These are phyloP conservation scores for Amylocarpus encephaloides DNA, from an alignment of 2,329 filamentous ascomycete species.

Conservation along the genomic window DNA sequence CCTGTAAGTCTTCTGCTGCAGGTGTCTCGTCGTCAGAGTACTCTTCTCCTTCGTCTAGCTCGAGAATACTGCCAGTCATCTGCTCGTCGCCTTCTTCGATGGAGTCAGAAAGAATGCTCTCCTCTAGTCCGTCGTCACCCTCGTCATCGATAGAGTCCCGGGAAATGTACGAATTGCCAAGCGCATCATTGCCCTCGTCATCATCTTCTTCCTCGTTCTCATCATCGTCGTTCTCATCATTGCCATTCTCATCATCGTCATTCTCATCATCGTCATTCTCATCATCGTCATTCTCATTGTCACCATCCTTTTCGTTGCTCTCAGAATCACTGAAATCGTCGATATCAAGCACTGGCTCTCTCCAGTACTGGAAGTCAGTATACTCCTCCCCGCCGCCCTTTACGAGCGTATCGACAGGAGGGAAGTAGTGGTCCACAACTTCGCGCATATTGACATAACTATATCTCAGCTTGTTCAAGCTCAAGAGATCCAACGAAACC, in stretches of 20 bases:
- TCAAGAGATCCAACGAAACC: conserved; percentile 83
- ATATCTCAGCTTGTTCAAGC: conserved; percentile 89
- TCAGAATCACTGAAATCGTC: conserved; percentile 87
- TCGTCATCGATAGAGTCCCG: conserved; percentile 43
- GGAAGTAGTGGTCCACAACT: conserved; percentile 97
- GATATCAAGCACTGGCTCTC: conserved; percentile 74
- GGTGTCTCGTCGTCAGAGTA: too few species aligned
- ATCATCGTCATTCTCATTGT: conserved; percentile 46
- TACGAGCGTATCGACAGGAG: conserved; percentile 78
- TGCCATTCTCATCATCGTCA: too few species aligned
- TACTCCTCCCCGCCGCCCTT: conserved; percentile 88
- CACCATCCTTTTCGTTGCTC: conserved; percentile 49
- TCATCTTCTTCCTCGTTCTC: too few species aligned
- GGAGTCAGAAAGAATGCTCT: conserved; percentile 25
- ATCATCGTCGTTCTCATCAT: too few species aligned
- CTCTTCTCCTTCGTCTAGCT: conserved; percentile 31
- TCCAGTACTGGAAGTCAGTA: conserved; percentile 97
- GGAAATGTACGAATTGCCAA: conserved; percentile 52
- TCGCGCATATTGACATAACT: conserved; percentile 97
- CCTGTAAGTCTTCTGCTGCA: too few species aligned
- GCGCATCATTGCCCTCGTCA: conserved; percentile 44
- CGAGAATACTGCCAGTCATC: conserved; percentile 25
- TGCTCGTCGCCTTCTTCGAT: conserved; percentile 17
- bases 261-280: conserved; percentile 42
- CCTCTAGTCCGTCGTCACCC: conserved; percentile 29